Evolutionary conservation across 371 early-diverging fungal species (phyloP).

Genomic region (Zychaea mexicana): DNA sequence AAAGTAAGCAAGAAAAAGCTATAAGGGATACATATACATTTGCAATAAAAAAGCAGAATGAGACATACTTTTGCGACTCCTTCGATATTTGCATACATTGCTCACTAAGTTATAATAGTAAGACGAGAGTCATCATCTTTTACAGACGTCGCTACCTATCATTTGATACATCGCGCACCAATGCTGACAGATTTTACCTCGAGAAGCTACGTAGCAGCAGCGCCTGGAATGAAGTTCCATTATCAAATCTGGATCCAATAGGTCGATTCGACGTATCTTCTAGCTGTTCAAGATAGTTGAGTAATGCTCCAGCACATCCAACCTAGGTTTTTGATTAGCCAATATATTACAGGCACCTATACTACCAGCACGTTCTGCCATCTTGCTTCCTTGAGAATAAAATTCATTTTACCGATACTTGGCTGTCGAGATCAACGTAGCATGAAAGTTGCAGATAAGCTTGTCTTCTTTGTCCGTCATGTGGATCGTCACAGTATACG

Average conservation of each 20-base stretch:
- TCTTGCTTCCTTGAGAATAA: too few relatives aligned
- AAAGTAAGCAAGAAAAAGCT: background rate
- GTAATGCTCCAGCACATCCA: constrained; percentile 65
- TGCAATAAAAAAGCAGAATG: background rate
- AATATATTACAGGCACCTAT: too few relatives aligned
- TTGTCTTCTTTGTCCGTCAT: constrained; percentile 41
- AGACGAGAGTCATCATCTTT: background rate
- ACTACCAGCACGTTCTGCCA: too few relatives aligned
- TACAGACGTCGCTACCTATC: too few relatives aligned
- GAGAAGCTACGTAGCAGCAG: constrained; percentile 23
- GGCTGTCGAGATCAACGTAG: constrained; percentile 50
- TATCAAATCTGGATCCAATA: constrained; percentile 11
- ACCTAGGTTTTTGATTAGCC: constrained; percentile 42
- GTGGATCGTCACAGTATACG: constrained; percentile 2
- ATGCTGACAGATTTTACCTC: too few relatives aligned
- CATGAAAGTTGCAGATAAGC: constrained; percentile 57
- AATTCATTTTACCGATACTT: constrained; percentile 23
- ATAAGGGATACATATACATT: background rate
- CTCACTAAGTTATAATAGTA: constrained; percentile 16
- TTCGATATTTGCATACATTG: constrained; percentile 55
- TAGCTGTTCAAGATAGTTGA: constrained; percentile 47
- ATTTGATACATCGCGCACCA: too few relatives aligned
- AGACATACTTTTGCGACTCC: constrained; percentile 52
- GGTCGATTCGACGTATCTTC: constrained; percentile 22
- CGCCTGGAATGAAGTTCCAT: constrained; percentile 23